phyloP scores from a whole-genome alignment of 2,329 filamentous ascomycete species.

The Microsporum audouinii region DNA sequence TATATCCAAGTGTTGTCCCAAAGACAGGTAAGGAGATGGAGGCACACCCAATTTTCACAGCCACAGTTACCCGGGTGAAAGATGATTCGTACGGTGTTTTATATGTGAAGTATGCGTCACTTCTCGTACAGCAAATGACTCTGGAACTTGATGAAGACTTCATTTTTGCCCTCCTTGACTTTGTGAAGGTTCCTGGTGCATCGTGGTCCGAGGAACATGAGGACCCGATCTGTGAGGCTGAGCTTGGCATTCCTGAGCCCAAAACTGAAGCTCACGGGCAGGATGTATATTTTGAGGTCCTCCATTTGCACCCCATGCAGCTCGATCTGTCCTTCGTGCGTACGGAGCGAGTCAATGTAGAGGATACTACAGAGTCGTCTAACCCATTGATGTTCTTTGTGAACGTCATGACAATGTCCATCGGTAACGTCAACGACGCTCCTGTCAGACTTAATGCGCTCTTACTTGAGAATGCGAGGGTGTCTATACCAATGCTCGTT shows the following conservation, averaged over 20 bases:
- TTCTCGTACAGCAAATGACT: constrained; percentile 95
- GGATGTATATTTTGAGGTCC: constrained; percentile 94
- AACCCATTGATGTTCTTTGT: constrained; percentile 98
- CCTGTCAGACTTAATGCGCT: constrained; percentile 87
- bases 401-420: constrained; percentile 98
- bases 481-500: constrained; percentile 72
- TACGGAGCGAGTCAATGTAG: constrained; percentile 89
- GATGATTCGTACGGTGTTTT: constrained; percentile 96
- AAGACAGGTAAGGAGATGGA: constrained; percentile 96
- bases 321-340: constrained; percentile 93
- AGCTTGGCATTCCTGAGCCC: constrained; percentile 83
- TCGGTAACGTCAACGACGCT: constrained; percentile 97
- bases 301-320: constrained; percentile 97
- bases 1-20: constrained; percentile 94
- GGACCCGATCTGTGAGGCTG: constrained; percentile 78
- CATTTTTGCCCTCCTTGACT: constrained; percentile 90
- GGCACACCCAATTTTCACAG: constrained; percentile 85
- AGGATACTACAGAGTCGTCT: constrained; percentile 78
- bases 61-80: constrained; percentile 86
- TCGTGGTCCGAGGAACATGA: constrained; percentile 76
- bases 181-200: constrained; percentile 81
- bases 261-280: constrained; percentile 72
- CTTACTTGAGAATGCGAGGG: constrained; percentile 86
- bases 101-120: constrained; percentile 95
- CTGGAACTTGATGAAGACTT: constrained; percentile 97